Base-by-base conservation (phyloP, 176 grass and related monocot species). In the Aegilops sharonensis region DNA sequence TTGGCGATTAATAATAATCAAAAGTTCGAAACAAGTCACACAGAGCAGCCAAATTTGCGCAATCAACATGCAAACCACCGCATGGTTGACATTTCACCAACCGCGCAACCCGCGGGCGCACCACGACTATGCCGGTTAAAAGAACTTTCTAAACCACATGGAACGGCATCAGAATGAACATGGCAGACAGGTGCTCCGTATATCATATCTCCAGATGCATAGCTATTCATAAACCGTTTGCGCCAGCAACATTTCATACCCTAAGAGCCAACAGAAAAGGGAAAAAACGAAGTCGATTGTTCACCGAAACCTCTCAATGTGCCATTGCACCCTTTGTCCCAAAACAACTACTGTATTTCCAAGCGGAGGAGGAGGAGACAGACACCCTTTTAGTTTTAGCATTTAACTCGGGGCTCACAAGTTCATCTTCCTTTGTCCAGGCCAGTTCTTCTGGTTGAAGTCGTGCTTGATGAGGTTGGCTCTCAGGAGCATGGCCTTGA, bases 381-480 rank as follows among this genome's bases (percentile, higher is more conserved):
- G 20, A 2, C 31, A 37, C 50, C 30, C n/a, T 50, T 66, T 62
- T 13, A 31, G 48, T 50, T 66, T 62, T 13, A 31, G 48, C 27
- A 52, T 70, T 35, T 36, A 5, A 54, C 50, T 7, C 50, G 6
- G 15, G 18, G 56, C 47, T 62, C 83, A 69, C 3, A 62, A 15
- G 3, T 65, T 88, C 72, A 91, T 84, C 78, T 90, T 93, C 83
- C 88, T 52, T 77, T 56, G 54, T 62, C 83, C 72, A 36, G 57
- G 13, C 4, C 9, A 11, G 69, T 11, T 47, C 75, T 62, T 94
- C 57, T 88, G 87, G 31, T 61, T 91, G 83, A 84, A 85, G 76
- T 97, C 97, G 36, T 99, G 92, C 74, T 97, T 99, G 63, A 99
- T 89, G 42, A 99, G 89, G 89, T 94, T 99, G 43, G 94, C 92